Conservation (phyloP, 768 basidiomycete species). For the Suillus brevipes region DNA sequence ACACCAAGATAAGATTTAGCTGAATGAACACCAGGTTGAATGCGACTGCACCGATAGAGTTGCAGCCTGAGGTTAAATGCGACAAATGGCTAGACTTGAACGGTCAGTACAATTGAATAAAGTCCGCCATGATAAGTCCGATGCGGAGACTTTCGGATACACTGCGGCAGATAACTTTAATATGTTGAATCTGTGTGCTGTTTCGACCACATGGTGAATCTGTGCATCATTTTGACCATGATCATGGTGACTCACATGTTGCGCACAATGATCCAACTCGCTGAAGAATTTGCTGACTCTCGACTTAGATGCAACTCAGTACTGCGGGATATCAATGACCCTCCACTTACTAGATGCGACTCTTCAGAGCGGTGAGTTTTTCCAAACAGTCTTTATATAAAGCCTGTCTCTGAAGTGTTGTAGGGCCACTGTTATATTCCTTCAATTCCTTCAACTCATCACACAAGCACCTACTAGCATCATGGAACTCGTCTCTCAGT, state of each 20-base stretch:
- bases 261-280: not conserved
- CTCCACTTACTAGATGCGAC: no score
- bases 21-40: not conserved
- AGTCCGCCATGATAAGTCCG: no score
- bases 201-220: no score
- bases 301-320: not conserved
- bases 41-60: not conserved
- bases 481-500: conserved; percentile 10
- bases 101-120: no score
- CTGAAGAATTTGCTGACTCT: not conserved
- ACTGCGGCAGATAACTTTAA: no score
- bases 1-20: not conserved
- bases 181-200: no score
- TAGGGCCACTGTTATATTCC: not conserved
- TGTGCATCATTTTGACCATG: no score
- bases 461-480: not conserved
- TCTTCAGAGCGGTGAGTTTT: not conserved
- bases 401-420: not conserved
- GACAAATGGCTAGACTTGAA: no score
- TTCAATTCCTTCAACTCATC: not conserved
- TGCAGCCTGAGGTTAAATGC: no score
- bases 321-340: not conserved
- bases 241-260: not conserved
- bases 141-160: no score
- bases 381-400: not conserved